Percentiles rank a stretch among this genome's conserved stretches.
Conservation (phyloP, 176 grass and related monocot species). For the Bromus sterilis region DNA sequence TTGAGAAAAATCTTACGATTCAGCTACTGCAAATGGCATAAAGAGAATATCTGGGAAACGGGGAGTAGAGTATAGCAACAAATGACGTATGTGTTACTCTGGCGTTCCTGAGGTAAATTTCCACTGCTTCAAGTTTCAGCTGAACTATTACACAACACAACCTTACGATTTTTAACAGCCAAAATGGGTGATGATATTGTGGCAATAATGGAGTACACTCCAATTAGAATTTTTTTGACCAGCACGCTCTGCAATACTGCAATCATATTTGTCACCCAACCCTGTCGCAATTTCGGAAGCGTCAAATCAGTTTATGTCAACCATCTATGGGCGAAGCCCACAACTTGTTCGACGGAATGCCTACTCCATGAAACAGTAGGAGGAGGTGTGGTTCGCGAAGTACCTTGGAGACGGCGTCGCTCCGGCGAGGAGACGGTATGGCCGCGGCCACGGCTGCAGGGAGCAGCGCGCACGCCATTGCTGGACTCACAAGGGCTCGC, state of each 20-base stretch:
- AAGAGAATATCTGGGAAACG: not conserved
- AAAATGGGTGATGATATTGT: not conserved
- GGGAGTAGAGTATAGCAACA: not conserved
- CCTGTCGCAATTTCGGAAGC: not conserved
- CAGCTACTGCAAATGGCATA: not conserved
- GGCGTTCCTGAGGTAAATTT: not conserved
- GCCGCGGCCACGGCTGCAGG: not conserved
- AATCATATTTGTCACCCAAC: not conserved
- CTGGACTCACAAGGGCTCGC: not conserved
- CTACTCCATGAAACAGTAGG: not conserved
- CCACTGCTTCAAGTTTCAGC: not conserved
- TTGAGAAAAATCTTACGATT: not conserved
- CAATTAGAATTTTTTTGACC: not conserved
- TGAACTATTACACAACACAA: not conserved
- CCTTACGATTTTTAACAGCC: not conserved
- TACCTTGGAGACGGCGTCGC: slow-evolving; percentile 15
- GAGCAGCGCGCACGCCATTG: slow-evolving; percentile 26
- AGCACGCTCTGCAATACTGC: not conserved
- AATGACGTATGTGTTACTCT: not conserved
- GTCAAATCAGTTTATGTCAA: not conserved
- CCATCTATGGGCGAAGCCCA: not conserved
- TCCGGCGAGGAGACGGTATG: not conserved
- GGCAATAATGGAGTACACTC: not conserved
- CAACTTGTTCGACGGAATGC: not conserved
- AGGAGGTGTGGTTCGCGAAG: not conserved